Evolutionary conservation across 148 eudicot species (phyloP).

Genomic region (Chenopodium album): DNA sequence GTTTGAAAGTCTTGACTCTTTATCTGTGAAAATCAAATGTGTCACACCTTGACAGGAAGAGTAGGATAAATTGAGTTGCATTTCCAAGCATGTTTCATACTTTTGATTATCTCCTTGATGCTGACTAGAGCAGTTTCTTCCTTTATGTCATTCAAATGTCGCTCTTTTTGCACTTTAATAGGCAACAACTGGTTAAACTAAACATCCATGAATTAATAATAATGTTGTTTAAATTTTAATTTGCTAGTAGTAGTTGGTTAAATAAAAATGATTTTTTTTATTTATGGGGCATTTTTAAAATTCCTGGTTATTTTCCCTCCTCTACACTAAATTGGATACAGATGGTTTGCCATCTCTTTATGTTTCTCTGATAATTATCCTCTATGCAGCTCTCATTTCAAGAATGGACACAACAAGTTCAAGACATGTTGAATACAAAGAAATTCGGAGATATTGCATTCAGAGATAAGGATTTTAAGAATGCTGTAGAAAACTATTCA

Average conservation of each 20-base stretch:
- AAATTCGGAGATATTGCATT: slow-evolving; percentile 93
- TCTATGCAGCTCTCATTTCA: slow-evolving; percentile 80
- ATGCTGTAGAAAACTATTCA: slow-evolving; percentile 76
- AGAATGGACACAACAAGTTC: slow-evolving; percentile 99
- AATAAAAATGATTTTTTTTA: neutral
- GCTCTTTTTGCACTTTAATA: no score
- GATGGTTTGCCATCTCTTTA: neutral
- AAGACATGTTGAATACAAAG: slow-evolving; percentile 90
- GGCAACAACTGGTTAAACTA: neutral
- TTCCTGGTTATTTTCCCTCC: neutral
- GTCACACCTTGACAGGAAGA: neutral
- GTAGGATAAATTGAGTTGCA: neutral
- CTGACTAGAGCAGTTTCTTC: neutral
- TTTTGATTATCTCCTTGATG: neutral
- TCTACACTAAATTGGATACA: neutral
- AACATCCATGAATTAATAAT: neutral
- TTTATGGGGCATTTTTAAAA: neutral
- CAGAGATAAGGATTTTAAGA: slow-evolving; percentile 88
- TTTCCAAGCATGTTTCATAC: neutral
- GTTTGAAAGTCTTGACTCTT: neutral
- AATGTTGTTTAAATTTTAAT: no score
- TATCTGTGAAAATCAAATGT: neutral
- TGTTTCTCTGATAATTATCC: neutral
- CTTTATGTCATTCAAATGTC: neutral
- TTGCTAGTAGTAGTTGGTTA: neutral